These are phyloP conservation scores for Xerocomus potaroensis DNA, from an alignment of 768 basidiomycete species.

Conservation along the genomic window DNA sequence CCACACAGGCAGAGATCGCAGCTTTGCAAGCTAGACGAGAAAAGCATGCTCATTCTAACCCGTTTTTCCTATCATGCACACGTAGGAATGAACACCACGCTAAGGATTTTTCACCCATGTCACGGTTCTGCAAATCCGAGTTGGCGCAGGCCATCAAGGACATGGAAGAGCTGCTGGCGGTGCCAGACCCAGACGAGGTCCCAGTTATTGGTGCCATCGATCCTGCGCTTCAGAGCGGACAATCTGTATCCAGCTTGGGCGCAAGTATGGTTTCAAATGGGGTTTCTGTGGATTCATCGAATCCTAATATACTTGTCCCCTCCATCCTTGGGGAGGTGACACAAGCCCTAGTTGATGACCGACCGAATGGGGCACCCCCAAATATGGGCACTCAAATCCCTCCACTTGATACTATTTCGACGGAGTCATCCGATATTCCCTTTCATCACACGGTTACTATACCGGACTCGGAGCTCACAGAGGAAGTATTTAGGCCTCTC, in stretches of 20 bases:
- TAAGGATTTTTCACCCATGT: conserved; percentile 73
- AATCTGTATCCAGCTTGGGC: neutral
- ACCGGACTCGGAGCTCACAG: conserved; percentile 46
- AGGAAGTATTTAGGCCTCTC: conserved; percentile 56
- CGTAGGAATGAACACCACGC: conserved; percentile 66
- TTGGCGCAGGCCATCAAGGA: conserved; percentile 59
- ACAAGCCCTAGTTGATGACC: conserved; percentile 3
- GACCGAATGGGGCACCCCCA: conserved; percentile 3
- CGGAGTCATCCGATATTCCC: conserved; percentile 36
- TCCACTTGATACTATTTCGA: conserved; percentile 1
- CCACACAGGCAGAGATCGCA: conserved; percentile 44
- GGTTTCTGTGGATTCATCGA: conserved; percentile 8
- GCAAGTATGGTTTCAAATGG: conserved; percentile 5
- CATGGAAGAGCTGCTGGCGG: conserved; percentile 56
- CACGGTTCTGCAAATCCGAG: conserved; percentile 65
- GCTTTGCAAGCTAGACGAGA: conserved; percentile 52
- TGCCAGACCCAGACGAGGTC: conserved; percentile 27
- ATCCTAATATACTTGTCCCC: neutral
- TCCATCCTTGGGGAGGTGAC: conserved; percentile 10
- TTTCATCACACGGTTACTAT: conserved; percentile 45
- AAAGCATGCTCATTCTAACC: conserved; percentile 59
- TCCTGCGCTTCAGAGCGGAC: conserved; percentile 23
- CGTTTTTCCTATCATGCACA: conserved; percentile 71
- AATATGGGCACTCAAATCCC: conserved; percentile 9
- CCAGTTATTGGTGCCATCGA: conserved; percentile 26